A percentile compares a stretch with the other conserved stretches of the same genome.
Evolutionary conservation across 129 eudicot species (phyloP).

Genomic region (Pulicaria dysenterica): DNA sequence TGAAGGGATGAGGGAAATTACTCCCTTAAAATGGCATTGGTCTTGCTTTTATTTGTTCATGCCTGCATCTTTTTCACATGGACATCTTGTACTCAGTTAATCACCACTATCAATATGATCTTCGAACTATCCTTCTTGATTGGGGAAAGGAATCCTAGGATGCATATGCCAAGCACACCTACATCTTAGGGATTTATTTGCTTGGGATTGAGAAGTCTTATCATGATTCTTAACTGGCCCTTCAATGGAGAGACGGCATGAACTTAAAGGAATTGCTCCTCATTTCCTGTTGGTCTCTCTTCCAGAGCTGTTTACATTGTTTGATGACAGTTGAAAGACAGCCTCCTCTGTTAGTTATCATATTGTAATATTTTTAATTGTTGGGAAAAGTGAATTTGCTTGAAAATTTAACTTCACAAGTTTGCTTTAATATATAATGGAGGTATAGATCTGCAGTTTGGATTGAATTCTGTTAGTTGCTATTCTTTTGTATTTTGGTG

Average conservation of each 20-base stretch:
- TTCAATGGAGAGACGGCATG: neutral
- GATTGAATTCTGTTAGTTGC: constrained; percentile 17
- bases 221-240: neutral
- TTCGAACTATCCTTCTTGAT: neutral
- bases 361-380: neutral
- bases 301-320: constrained; percentile 1
- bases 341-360: neutral
- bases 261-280: neutral
- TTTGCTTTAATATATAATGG: neutral
- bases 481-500: constrained; percentile 13
- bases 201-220: neutral
- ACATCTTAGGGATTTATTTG: neutral
- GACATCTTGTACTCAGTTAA: neutral
- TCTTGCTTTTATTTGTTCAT: constrained; percentile 1
- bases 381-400: neutral
- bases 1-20: neutral
- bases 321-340: constrained; percentile 9
- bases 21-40: neutral
- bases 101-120: neutral
- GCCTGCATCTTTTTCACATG: constrained; percentile 4
- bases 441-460: constrained; percentile 22
- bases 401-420: neutral
- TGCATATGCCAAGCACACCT: neutral
- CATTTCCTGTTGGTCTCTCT: neutral
- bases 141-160: neutral